These are phyloP conservation scores for Xerocomellus amylosporus DNA, from an alignment of 768 basidiomycete species.

Conservation along the genomic window DNA sequence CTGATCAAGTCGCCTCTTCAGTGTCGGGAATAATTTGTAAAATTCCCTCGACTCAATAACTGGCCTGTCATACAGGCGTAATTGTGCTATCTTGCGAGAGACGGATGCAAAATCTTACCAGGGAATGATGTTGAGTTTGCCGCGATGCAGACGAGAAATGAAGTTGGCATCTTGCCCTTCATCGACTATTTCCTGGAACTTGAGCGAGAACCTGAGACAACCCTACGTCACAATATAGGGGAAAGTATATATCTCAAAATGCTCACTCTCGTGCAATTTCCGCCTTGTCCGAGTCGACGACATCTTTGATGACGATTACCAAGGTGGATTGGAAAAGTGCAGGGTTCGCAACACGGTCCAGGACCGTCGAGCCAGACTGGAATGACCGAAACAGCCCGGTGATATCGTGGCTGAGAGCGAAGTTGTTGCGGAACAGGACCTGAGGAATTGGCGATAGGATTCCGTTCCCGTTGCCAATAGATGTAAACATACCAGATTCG, in stretches of 20 bases:
- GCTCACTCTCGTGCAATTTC: constrained; percentile 59
- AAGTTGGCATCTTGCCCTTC: constrained; percentile 60
- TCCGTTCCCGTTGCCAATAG: neutral
- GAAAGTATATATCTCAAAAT: neutral
- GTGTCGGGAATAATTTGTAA: constrained; percentile 46
- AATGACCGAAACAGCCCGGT: constrained; percentile 60
- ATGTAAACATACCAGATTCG: constrained; percentile 47
- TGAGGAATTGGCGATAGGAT: constrained; percentile 15
- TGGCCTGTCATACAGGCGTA: constrained; percentile 28
- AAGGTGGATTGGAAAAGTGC: constrained; percentile 56
- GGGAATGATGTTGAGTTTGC: constrained; percentile 53
- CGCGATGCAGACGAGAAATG: constrained; percentile 55
- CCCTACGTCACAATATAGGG: neutral
- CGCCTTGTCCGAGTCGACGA: constrained; percentile 55
- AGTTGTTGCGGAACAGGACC: constrained; percentile 67
- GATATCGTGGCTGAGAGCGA: constrained; percentile 58
- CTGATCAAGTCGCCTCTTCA: constrained; percentile 47
- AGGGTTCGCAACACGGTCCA: constrained; percentile 58
- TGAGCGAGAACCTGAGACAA: constrained; percentile 47
- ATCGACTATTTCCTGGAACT: constrained; percentile 58
- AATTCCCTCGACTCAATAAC: constrained; percentile 61
- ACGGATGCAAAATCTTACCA: constrained; percentile 34
- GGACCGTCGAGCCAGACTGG: constrained; percentile 51
- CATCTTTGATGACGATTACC: constrained; percentile 67
- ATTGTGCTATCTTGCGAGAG: neutral